Percentiles rank a stretch among this genome's conserved stretches.
Conservation (phyloP, 352 stramenopile genomes). For the Phytophthora litchii region DNA sequence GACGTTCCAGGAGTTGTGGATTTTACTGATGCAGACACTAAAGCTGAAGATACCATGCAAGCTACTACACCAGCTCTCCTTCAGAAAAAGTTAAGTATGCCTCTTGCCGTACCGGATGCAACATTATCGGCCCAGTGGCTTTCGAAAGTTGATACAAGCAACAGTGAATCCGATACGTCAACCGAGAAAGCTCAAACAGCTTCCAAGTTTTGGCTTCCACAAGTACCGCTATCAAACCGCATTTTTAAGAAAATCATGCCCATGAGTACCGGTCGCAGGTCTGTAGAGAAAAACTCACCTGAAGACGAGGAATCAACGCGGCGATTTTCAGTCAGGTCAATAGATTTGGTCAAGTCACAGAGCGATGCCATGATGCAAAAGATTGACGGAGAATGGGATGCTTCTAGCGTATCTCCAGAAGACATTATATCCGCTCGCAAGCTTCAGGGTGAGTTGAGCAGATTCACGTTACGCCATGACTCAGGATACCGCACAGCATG, state of each 20-base stretch:
- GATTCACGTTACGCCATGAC: slow-evolving; percentile 57
- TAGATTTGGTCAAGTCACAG: slow-evolving; percentile 25
- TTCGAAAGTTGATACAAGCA: neutral
- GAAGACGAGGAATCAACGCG: slow-evolving; percentile 30
- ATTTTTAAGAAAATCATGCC: slow-evolving; percentile 9
- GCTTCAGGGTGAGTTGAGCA: slow-evolving; percentile 36
- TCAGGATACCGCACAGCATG: slow-evolving; percentile 42
- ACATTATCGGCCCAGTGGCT: slow-evolving; percentile 9
- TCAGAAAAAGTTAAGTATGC: slow-evolving; percentile 17
- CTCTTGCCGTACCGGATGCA: slow-evolving; percentile 11
- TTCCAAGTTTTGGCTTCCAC: slow-evolving; percentile 6
- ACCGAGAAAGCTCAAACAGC: neutral
- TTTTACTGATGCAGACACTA: neutral
- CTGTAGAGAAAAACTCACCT: neutral
- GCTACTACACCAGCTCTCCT: neutral
- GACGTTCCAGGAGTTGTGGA: neutral
- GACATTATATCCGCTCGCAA: slow-evolving; percentile 57
- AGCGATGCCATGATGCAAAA: slow-evolving; percentile 10
- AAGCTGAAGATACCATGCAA: neutral
- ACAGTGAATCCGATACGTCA: neutral
- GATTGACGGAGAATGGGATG: slow-evolving; percentile 6
- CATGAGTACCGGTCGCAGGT: slow-evolving; percentile 1
- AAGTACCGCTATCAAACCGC: neutral
- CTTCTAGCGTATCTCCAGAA: slow-evolving; percentile 26
- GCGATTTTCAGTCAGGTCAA: slow-evolving; percentile 51